Percentiles rank a stretch among this genome's conserved stretches.
Evolutionary conservation across 2,329 filamentous ascomycete genomes (phyloP).

Genomic region (Simplicillium aogashimaense): DNA sequence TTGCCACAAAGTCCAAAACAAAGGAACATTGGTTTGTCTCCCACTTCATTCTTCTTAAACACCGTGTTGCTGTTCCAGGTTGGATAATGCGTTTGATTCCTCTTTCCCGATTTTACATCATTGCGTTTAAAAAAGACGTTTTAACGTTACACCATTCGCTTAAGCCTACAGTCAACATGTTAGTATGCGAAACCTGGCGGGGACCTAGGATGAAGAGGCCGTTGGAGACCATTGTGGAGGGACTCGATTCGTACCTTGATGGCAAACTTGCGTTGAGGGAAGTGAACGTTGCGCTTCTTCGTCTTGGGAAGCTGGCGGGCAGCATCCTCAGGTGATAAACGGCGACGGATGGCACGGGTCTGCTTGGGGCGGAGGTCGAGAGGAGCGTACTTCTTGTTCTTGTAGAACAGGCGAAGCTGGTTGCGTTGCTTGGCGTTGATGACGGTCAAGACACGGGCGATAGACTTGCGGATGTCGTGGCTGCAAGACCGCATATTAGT

Average conservation of each 20-base stretch:
- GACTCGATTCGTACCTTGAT: slow-evolving; percentile 66
- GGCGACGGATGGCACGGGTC: slow-evolving; percentile 94
- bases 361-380: slow-evolving; percentile 98
- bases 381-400: slow-evolving; percentile 98
- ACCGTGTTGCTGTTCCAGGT: too few species aligned
- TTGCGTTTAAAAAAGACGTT: background rate
- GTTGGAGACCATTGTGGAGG: background rate
- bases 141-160: background rate
- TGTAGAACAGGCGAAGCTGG: slow-evolving; percentile 98
- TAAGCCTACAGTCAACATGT: background rate
- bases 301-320: slow-evolving; percentile 81
- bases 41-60: too few species aligned
- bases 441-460: slow-evolving; percentile 96
- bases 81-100: background rate
- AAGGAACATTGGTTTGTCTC: too few species aligned
- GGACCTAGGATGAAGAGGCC: too few species aligned
- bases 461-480: slow-evolving; percentile 98
- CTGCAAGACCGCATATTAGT: slow-evolving; percentile 35
- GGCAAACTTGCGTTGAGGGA: slow-evolving; percentile 97
- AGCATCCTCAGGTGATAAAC: slow-evolving; percentile 86
- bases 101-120: background rate
- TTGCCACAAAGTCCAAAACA: too few species aligned
- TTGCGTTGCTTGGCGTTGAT: slow-evolving; percentile 99
- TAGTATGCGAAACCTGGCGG: too few species aligned
- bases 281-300: slow-evolving; percentile 92